Conservation (phyloP, 768 basidiomycete species). For the Arthromyces matolae region DNA sequence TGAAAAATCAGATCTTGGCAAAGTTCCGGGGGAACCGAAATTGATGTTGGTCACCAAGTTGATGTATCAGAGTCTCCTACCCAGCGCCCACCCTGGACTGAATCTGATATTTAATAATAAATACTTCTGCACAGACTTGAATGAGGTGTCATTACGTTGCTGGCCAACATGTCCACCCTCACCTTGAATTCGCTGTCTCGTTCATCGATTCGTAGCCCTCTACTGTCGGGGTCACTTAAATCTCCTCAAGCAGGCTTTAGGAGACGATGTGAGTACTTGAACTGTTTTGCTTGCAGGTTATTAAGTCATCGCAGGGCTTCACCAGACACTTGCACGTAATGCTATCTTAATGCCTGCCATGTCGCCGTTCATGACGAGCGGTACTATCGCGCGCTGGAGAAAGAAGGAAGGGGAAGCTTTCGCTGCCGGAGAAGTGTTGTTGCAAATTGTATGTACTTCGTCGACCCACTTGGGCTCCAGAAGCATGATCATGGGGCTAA, state of each 20-base stretch:
- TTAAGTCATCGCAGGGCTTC: slow-evolving; percentile 25
- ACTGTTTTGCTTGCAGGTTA: background rate
- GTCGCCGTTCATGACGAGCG: slow-evolving; percentile 88
- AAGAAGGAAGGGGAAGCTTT: slow-evolving; percentile 74
- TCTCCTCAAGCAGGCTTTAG: slow-evolving; percentile 20
- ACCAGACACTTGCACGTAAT: slow-evolving; percentile 30
- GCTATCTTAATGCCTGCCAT: slow-evolving; percentile 75
- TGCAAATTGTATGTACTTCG: slow-evolving; percentile 61
- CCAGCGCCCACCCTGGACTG: too few relatives aligned
- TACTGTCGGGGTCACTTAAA: slow-evolving; percentile 22
- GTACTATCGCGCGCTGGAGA: slow-evolving; percentile 77
- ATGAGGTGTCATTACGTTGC: slow-evolving; percentile 18
- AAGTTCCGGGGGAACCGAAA: too few relatives aligned
- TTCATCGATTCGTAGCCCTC: slow-evolving; percentile 22
- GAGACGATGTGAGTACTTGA: slow-evolving; percentile 24
- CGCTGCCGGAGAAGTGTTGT: slow-evolving; percentile 64
- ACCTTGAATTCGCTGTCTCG: slow-evolving; percentile 14
- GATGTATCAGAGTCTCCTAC: too few relatives aligned
- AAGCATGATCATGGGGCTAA: too few relatives aligned
- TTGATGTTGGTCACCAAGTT: too few relatives aligned
- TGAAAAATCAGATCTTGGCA: background rate
- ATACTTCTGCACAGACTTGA: background rate
- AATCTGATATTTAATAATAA: too few relatives aligned
- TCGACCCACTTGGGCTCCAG: background rate
- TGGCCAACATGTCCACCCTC: slow-evolving; percentile 24